Base-by-base conservation (phyloP, 108 stramenopile genomes). In the Pseudonitzschia multiseries region DNA sequence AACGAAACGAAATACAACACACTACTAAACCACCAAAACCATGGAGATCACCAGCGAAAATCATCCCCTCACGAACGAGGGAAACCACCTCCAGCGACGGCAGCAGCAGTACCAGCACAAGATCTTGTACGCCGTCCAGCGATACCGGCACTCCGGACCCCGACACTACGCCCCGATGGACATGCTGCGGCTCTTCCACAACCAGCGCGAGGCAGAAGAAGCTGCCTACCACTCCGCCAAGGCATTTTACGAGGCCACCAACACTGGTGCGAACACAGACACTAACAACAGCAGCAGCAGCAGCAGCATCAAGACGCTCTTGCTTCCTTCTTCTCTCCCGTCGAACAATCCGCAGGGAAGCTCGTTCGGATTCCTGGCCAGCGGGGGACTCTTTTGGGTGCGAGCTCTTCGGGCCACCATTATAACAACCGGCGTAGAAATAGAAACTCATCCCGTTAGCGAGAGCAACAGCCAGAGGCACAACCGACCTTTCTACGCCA, bases 161-260 rank as follows among this genome's bases (percentile, higher is more conserved):
- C 65, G 76, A 3, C 43, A 71, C 22, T 59, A 77, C 15, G 67
- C 52, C 29, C 75, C 79, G 6, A 14, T 79, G 41, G 83, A 84
- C 53, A 70, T 65, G 22, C 57, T 69, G 26, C 75, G 78, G 1
- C 57, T 84, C 48, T 80, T 84, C 36, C 29, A 44, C 0, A 70
- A 46, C 17, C 76, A 70, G 42, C 72, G 71, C 26, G 74, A 79
- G 60, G 83, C 83, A 15, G 79, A 84, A 70, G 76, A 76, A 61
- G 79, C 66, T 28, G 83, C 83, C 28, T 80, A 73, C 68, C 83
- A 79, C 42, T 73, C 75, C 22, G 83, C 83, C 28, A 71, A 74
- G 40, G 75, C 71, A 21, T 75, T 56, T 51, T 71, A 68, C 26
- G 60, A 72, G 9, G 67, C 31, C 52, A 41, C 28, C 40, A 50